phyloP scores from a whole-genome alignment of 2,329 filamentous ascomycete genomes.

The Microascus cirrosus region DNA sequence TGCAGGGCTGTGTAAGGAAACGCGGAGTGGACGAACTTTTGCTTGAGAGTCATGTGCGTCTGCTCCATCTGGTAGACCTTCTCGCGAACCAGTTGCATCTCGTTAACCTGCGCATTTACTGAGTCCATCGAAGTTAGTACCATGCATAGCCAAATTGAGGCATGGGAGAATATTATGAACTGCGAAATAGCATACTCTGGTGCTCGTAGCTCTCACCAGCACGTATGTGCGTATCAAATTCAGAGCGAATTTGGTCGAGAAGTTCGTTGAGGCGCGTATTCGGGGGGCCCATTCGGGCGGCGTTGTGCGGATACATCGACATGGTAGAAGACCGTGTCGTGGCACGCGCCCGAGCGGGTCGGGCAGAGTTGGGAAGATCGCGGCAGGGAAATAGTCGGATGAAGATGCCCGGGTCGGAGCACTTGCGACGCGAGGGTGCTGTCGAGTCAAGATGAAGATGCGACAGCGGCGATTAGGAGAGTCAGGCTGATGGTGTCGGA shows the following conservation, averaged over 20 bases:
- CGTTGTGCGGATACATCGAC: slow-evolving; percentile 10
- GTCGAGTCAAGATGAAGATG: not conserved
- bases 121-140: slow-evolving; percentile 10
- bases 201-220: slow-evolving; percentile 83
- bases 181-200: slow-evolving; percentile 59
- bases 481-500: not conserved
- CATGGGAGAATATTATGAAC: not conserved
- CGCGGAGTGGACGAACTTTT: slow-evolving; percentile 49
- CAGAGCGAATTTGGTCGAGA: slow-evolving; percentile 77
- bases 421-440: not conserved
- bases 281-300: slow-evolving; percentile 9
- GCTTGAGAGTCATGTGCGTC: slow-evolving; percentile 76
- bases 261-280: slow-evolving; percentile 68
- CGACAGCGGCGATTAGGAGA: not conserved
- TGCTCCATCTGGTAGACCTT: slow-evolving; percentile 93
- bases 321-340: slow-evolving; percentile 4
- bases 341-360: not conserved
- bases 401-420: not conserved
- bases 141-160: not conserved
- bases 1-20: not conserved
- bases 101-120: slow-evolving; percentile 86
- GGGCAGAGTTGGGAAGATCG: no score
- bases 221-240: slow-evolving; percentile 79
- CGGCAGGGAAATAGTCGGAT: not conserved
- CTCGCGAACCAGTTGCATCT: slow-evolving; percentile 87